Percentiles rank a stretch among this genome's conserved stretches.
These are phyloP conservation scores for Neurospora sp. DNA, from an alignment of 495 filamentous ascomycete genomes.

Conservation along the genomic window DNA sequence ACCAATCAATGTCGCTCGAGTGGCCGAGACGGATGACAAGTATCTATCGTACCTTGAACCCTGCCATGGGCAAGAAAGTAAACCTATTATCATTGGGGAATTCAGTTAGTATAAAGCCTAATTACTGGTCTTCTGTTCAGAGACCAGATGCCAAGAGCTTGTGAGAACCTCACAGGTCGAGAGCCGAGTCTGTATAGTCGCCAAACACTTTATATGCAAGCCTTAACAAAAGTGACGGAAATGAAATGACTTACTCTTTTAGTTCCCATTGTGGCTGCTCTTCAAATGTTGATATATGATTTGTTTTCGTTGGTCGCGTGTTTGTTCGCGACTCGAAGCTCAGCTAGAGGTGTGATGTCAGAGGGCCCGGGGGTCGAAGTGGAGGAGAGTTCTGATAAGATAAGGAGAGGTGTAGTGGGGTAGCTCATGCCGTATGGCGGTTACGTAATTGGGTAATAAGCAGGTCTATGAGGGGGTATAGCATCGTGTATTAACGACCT, in stretches of 20 bases:
- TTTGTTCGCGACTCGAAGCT: not conserved
- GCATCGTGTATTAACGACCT: not conserved
- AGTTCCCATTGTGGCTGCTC: not conserved
- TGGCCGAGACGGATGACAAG: not conserved
- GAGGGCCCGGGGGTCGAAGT: not conserved
- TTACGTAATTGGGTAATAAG: not conserved
- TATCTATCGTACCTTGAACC: slow-evolving; percentile 37
- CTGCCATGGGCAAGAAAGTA: slow-evolving; percentile 45
- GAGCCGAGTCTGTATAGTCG: not conserved
- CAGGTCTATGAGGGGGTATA: not conserved
- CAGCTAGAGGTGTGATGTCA: not conserved
- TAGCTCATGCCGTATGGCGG: not conserved
- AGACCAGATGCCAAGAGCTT: not conserved
- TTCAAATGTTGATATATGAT: not conserved
- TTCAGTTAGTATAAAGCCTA: too few species aligned
- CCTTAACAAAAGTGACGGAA: too few species aligned
- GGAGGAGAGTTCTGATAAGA: not conserved
- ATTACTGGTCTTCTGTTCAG: too few species aligned
- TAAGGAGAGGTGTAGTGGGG: not conserved
- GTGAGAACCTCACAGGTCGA: not conserved
- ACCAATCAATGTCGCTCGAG: not conserved
- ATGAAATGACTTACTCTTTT: not conserved
- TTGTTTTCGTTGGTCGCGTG: not conserved
- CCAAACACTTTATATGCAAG: too few species aligned
- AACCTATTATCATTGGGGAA: slow-evolving; percentile 20